Conservation (phyloP, 1,139 yeast genomes). For the Zhuliangozyma parablackwelliae region DNA sequence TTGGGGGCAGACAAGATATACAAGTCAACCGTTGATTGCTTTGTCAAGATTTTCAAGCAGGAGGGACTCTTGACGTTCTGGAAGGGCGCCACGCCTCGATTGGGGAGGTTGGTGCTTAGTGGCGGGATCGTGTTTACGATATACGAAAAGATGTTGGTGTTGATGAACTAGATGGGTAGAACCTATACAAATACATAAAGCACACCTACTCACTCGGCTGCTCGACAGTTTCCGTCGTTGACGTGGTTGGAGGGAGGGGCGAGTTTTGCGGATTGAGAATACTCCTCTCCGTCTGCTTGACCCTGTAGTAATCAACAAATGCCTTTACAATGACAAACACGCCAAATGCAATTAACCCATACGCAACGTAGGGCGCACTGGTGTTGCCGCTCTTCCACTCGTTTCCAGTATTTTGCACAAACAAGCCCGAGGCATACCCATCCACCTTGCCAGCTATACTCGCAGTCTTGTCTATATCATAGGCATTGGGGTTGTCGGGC, state of each 20-base stretch:
- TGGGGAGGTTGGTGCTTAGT: conserved; percentile 85
- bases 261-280: conserved; percentile 37
- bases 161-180: conserved; percentile 25
- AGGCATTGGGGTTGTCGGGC: conserved; percentile 54
- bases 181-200: too few relatives aligned
- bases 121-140: conserved; percentile 96
- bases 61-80: conserved; percentile 94
- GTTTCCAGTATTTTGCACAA: conserved; percentile 13
- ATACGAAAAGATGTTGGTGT: conserved; percentile 78
- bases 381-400: conserved; percentile 8
- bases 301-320: conserved; percentile 64
- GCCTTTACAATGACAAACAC: conserved; percentile 62
- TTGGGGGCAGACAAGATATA: conserved; percentile 73
- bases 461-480: conserved; percentile 41
- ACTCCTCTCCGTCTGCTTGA: conserved; percentile 68
- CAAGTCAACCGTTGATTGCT: conserved; percentile 75
- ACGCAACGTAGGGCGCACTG: conserved; percentile 47
- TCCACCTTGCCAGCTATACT: conserved; percentile 43
- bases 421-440: conserved; percentile 37
- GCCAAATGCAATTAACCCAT: conserved; percentile 65
- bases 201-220: background rate
- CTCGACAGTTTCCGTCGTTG: background rate
- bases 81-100: conserved; percentile 97
- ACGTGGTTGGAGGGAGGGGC: background rate
- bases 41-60: conserved; percentile 69